Evolutionary conservation across 1,284 basidiomycete genomes (phyloP), one percentile per base, ranked within the genome.

Genomic region (Rhodotorula mucilaginosa): DNA sequence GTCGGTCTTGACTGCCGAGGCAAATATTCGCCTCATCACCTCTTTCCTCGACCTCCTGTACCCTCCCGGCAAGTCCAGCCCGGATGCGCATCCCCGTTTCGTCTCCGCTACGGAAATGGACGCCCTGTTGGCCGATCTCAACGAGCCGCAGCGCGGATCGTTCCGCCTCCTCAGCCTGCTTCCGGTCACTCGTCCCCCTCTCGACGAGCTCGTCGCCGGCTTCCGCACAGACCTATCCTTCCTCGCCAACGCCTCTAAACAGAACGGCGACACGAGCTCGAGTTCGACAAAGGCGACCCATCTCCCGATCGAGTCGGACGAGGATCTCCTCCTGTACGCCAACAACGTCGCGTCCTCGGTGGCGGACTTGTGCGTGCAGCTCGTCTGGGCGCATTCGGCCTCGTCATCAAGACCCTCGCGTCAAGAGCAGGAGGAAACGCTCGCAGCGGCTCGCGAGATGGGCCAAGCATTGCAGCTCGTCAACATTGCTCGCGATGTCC

Each of bases 301-400:
- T 21, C 56, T 76, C 12, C 81, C 82, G 5, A 82, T 84, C 63
- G 66, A 75, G 65, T 81, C 81, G 1, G 77, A 79, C 29, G 75
- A 72, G 2, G 82, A 84, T 64, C 77, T 84, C 26, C 71, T 83
- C 52, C 61, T 74, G 5, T 84, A 84, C 74, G 81, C 82, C 15
- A 79, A 81, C 60, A 78, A 81, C 57, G 83, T 84, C 15, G 83
- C 82, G 1, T 82, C 82, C 2, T 80, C 80, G 7, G 81, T 84
- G 16, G 82, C 82, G 12, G 78, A 82, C 44, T 80, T 83, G 48
- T 82, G 82, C 67, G 82, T 82, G 61, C 81, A 82, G 69, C 78
- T 83, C 47, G 79, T 82, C 21, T 84, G 82, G 81, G 80, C 81
- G 51, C 76, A 77, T 69, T 58, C 64, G 65, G 49, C 70, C 61